A percentile compares a stretch with the other conserved stretches of the same genome.
phyloP scores from a whole-genome alignment of 257 asterid species.

The Nicotiana knightiana region DNA sequence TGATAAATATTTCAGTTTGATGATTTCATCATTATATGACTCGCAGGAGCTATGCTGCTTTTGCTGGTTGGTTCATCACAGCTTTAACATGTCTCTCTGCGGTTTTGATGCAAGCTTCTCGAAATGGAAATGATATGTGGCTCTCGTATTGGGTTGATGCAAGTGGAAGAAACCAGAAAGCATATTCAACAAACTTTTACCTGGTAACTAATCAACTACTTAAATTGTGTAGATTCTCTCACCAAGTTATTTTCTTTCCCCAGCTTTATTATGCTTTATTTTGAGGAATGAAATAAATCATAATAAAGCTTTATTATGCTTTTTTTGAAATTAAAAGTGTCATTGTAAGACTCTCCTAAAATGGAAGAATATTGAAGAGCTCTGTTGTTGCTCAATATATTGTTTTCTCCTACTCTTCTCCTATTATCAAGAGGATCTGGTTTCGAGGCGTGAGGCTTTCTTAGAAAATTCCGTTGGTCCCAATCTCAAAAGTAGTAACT shows the following conservation, averaged over 20 bases:
- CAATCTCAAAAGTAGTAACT: background rate
- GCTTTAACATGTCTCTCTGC: slow-evolving; percentile 64
- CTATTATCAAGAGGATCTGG: background rate
- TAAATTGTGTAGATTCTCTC: background rate
- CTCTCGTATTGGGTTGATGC: slow-evolving; percentile 95
- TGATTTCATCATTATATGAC: slow-evolving; percentile 14
- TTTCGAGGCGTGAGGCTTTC: background rate
- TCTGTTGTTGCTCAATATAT: background rate
- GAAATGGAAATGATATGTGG: slow-evolving; percentile 97
- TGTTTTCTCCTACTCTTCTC: background rate
- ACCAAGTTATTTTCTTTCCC: background rate
- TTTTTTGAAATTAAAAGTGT: background rate
- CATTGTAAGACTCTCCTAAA: background rate
- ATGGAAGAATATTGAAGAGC: background rate
- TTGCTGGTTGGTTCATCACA: slow-evolving; percentile 71
- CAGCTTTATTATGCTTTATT: background rate
- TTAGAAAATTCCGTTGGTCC: background rate
- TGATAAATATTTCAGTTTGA: background rate
- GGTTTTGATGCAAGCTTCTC: slow-evolving; percentile 91
- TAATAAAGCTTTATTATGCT: background rate
- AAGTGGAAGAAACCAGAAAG: slow-evolving; percentile 39
- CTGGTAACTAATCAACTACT: slow-evolving; percentile 44
- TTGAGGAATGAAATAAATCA: no score
- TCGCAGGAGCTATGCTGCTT: slow-evolving; percentile 84
- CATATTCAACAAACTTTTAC: slow-evolving; percentile 62